These are phyloP conservation scores for Metschnikowia peoriensis DNA, from an alignment of 805 yeast species.

Conservation along the genomic window DNA sequence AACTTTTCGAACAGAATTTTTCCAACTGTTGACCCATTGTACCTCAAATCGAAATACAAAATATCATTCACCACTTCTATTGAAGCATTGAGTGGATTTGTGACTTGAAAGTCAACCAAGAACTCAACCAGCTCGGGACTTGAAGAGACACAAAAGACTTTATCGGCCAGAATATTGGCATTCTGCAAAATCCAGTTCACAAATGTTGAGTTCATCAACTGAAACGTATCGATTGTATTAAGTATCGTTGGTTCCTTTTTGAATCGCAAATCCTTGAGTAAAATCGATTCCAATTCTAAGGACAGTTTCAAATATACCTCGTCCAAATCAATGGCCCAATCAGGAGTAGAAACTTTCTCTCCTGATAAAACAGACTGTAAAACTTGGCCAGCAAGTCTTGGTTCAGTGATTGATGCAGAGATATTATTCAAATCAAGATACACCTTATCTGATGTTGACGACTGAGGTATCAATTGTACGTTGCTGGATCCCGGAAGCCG, in stretches of 20 bases:
- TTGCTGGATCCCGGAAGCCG: conserved; percentile 1
- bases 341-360: background rate
- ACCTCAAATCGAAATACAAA: conserved; percentile 26
- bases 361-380: background rate
- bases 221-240: background rate
- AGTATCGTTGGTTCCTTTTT: background rate
- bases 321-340: conserved; percentile 4
- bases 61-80: conserved; percentile 22
- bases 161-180: conserved; percentile 9
- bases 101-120: conserved; percentile 27
- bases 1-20: conserved; percentile 23
- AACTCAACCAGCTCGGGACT: conserved; percentile 22
- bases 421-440: conserved; percentile 44
- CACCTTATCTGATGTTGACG: conserved; percentile 37
- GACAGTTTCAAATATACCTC: conserved; percentile 5
- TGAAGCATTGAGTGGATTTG: conserved; percentile 32
- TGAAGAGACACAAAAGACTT: conserved; percentile 28
- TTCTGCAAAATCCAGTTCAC: conserved; percentile 9
- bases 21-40: conserved; percentile 37
- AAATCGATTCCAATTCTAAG: conserved; percentile 2
- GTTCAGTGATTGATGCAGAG: conserved; percentile 40
- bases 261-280: conserved; percentile 3
- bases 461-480: background rate
- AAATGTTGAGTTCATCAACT: background rate
- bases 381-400: conserved; percentile 18